Percentiles rank a stretch among this genome's conserved stretches.
phyloP scores from a whole-genome alignment of 805 yeast species.

The Myxozyma monticola region DNA sequence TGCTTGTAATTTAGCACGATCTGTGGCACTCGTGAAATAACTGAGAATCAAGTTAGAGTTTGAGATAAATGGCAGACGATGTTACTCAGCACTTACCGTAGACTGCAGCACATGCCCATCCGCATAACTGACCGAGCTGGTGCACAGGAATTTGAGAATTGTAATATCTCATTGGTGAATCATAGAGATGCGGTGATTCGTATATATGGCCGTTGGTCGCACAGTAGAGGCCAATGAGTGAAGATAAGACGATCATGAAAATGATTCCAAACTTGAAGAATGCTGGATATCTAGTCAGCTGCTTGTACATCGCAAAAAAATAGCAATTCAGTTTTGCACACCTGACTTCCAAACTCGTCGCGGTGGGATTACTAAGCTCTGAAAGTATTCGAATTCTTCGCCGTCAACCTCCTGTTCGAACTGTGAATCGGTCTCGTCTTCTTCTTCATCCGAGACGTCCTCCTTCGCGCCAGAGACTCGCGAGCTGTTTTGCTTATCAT shows the following conservation, averaged over 20 bases:
- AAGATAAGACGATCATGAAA: conserved; percentile 75
- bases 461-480: no score
- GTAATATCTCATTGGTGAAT: conserved; percentile 33
- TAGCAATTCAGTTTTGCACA: neutral
- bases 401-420: conserved; percentile 15
- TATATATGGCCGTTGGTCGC: conserved; percentile 44
- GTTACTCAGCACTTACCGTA: conserved; percentile 31
- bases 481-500: no score
- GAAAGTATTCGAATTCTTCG: conserved; percentile 16
- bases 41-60: conserved; percentile 3
- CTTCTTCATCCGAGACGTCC: conserved; percentile 25
- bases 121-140: conserved; percentile 81
- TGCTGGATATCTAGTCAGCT: conserved; percentile 40
- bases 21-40: conserved; percentile 80
- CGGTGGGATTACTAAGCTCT: conserved; percentile 28
- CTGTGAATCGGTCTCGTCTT: conserved; percentile 2
- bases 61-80: neutral
- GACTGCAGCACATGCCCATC: conserved; percentile 55
- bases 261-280: conserved; percentile 77
- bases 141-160: conserved; percentile 55
- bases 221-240: conserved; percentile 42
- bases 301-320: neutral
- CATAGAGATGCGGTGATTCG: conserved; percentile 39
- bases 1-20: conserved; percentile 79
- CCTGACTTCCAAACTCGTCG: conserved; percentile 29